phyloP scores from a whole-genome alignment of 768 basidiomycete genomes.

The Neoboletus magnificus region DNA sequence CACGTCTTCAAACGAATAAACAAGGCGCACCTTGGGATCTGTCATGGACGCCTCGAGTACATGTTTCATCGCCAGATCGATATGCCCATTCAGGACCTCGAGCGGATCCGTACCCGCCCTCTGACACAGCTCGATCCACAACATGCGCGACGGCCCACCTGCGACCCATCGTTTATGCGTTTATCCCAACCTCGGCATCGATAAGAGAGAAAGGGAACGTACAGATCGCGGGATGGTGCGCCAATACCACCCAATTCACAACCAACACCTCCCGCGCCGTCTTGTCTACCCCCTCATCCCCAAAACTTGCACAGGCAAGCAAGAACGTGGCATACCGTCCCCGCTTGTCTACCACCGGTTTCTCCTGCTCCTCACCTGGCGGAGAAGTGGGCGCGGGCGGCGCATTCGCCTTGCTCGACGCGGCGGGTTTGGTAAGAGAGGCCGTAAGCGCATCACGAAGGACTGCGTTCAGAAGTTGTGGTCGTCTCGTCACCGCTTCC shows the following conservation, averaged over 20 bases:
- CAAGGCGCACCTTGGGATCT: constrained; percentile 42
- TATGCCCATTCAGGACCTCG: constrained; percentile 48
- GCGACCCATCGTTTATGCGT: too few species aligned
- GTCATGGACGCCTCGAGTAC: constrained; percentile 47
- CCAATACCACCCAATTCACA: constrained; percentile 58
- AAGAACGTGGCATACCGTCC: constrained; percentile 52
- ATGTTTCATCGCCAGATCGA: constrained; percentile 47
- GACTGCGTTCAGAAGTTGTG: constrained; percentile 48
- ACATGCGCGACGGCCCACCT: constrained; percentile 18
- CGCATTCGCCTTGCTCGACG: constrained; percentile 20
- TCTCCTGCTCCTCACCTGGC: constrained; percentile 34
- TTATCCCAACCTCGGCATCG: background rate
- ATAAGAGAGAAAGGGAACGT: constrained; percentile 17
- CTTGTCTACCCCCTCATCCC: constrained; percentile 36
- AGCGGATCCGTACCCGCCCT: constrained; percentile 64
- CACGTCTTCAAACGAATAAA: background rate
- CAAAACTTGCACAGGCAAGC: constrained; percentile 47
- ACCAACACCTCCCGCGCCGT: constrained; percentile 44
- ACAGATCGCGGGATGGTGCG: constrained; percentile 71
- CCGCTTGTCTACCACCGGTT: constrained; percentile 47
- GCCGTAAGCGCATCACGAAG: constrained; percentile 57
- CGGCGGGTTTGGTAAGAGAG: constrained; percentile 41
- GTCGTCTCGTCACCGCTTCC: constrained; percentile 35
- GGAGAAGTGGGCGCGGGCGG: constrained; percentile 1
- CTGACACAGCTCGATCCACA: constrained; percentile 83